Evolutionary conservation across 148 eudicot species (phyloP), one percentile per base, ranked within the genome.

Genomic region (Vaccinium macrocarpon): DNA sequence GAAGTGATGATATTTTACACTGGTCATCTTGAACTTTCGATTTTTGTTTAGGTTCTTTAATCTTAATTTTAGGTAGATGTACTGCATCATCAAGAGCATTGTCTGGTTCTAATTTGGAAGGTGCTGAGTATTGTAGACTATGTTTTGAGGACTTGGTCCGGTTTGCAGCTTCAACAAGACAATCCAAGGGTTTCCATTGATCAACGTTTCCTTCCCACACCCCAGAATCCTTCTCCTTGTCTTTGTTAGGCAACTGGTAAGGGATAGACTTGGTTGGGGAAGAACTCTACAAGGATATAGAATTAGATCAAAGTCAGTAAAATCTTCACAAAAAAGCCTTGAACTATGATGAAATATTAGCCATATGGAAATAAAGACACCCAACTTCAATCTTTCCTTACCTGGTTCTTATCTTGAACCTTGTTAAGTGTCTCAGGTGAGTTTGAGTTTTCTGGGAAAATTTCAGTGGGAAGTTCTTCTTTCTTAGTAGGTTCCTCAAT

Each of bases 111-210:
- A 82, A 32, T 87, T 92, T 91, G 71, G 32, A 73, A 81, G 88
- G 76, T 86, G 86, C 70, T 70, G 86, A 83, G 82, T 89, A 91
- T 85, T 86, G 92, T 84, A 88, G 82, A 80, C 83, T 84, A 38
- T 90, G 64, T 86, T 90, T 93, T 35, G 92, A 86, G 81, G 88
- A 86, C 81, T 93, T 93, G 76, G 88, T 92, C 84, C 94, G 84
- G 82, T 92, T 93, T 70, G 96, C 96, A 82, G 92, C 96, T 85
- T 93, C 96, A 85, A 93, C 92, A 52, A 93, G 94, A 86, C 86
- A 89, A 84, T 91, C 91, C 83, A 93, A 90, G 49, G 96, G 94
- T 87, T 91, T 93, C 96, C 96, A 93, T 61, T 90, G 80, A 84
- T 93, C 92, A 64, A 72, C 88, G 76, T 87, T 91, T 49, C 92